phyloP scores from a whole-genome alignment of 1,284 basidiomycete species.

The Malassezia globosa region DNA sequence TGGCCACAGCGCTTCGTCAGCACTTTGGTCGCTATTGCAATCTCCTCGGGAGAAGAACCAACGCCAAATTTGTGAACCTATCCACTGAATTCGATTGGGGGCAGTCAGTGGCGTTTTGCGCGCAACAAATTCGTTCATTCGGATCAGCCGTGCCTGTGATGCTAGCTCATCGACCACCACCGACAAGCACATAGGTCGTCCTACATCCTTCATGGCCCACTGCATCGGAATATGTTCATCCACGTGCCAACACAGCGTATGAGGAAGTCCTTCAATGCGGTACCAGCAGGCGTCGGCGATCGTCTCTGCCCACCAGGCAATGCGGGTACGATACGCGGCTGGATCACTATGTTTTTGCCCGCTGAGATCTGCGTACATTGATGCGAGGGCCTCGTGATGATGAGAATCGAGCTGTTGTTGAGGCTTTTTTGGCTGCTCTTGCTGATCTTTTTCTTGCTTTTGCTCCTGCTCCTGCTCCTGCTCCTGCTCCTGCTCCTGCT shows the following conservation, averaged over 20 bases:
- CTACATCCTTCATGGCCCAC: constrained; percentile 50
- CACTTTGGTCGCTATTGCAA: constrained; percentile 51
- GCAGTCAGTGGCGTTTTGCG: neutral
- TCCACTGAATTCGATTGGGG: neutral
- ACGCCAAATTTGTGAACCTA: no score
- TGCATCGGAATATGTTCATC: constrained; percentile 43
- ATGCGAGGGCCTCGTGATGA: constrained; percentile 52
- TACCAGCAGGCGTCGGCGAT: constrained; percentile 55
- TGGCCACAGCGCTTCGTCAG: constrained; percentile 59
- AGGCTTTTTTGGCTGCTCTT: constrained; percentile 4
- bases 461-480: neutral
- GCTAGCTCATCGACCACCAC: constrained; percentile 54
- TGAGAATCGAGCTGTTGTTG: constrained; percentile 16
- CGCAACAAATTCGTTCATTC: neutral
- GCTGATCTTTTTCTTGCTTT: no score
- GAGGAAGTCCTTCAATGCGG: constrained; percentile 15
- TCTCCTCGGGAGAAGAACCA: constrained; percentile 18
- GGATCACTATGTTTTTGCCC: constrained; percentile 73
- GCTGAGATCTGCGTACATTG: constrained; percentile 77
- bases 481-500: no score
- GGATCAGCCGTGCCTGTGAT: neutral
- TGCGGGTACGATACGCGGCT: constrained; percentile 64
- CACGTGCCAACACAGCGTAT: constrained; percentile 58
- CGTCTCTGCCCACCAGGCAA: constrained; percentile 73
- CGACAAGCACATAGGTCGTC: constrained; percentile 68